phyloP scores from a whole-genome alignment of 805 yeast species.

The Wickerhamiella galacta region DNA sequence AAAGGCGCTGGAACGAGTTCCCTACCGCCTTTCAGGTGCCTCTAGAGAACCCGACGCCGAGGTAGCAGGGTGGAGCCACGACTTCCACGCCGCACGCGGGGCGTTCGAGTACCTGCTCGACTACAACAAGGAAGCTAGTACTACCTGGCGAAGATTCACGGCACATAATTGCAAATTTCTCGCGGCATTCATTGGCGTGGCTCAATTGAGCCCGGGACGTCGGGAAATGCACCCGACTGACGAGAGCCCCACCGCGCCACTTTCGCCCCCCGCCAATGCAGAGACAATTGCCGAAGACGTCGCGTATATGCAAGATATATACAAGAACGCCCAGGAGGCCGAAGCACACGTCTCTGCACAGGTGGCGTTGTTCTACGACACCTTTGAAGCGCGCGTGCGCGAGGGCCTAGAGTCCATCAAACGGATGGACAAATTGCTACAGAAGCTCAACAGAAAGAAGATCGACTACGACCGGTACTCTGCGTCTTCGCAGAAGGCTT shows the following conservation, averaged over 20 bases:
- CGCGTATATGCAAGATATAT: constrained; percentile 9
- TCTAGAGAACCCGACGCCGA: constrained; percentile 21
- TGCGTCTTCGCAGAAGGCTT: not conserved
- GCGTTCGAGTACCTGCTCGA: constrained; percentile 16
- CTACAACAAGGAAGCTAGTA: constrained; percentile 13
- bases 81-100: constrained; percentile 19
- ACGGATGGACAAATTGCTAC: constrained; percentile 19
- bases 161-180: constrained; percentile 10
- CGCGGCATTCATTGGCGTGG: constrained; percentile 10
- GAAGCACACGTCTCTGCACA: constrained; percentile 13
- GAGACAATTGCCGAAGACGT: not conserved
- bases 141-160: not conserved
- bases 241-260: constrained; percentile 14
- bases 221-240: no score
- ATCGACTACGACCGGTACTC: constrained; percentile 22
- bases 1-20: constrained; percentile 23
- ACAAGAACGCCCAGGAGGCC: constrained; percentile 18
- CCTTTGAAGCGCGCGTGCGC: constrained; percentile 14
- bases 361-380: constrained; percentile 12
- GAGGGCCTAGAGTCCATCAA: constrained; percentile 13
- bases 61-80: constrained; percentile 22
- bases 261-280: constrained; percentile 4
- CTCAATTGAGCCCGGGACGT: no score
- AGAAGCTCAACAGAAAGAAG: constrained; percentile 24
- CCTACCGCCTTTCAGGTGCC: constrained; percentile 22